Percentiles rank a stretch among this genome's conserved stretches.
phyloP scores from a whole-genome alignment of 441 rosid species.

The Monsonia emarginata region DNA sequence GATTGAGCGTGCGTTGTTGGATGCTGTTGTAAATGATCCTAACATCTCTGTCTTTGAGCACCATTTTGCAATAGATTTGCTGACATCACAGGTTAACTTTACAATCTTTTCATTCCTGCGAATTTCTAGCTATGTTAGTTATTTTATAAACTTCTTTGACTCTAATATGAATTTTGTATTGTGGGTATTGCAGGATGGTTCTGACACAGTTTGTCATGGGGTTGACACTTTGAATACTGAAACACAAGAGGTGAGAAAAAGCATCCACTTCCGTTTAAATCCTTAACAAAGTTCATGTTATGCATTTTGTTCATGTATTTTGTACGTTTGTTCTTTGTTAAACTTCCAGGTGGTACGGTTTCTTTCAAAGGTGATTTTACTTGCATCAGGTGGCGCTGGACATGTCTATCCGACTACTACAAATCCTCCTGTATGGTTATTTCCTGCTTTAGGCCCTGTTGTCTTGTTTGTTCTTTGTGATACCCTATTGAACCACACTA shows the following conservation, averaged over 20 bases:
- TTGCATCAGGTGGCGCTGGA: slow-evolving; percentile 98
- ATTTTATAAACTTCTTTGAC: neutral
- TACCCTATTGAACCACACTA: neutral
- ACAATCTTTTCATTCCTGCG: neutral
- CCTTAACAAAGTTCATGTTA: slow-evolving; percentile 8
- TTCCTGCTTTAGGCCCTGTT: neutral
- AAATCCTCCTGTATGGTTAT: slow-evolving; percentile 60
- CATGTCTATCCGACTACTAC: slow-evolving; percentile 91
- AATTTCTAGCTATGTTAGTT: neutral
- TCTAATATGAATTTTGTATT: slow-evolving; percentile 5
- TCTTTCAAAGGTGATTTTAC: slow-evolving; percentile 80
- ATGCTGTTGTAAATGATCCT: slow-evolving; percentile 70
- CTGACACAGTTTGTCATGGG: slow-evolving; percentile 69
- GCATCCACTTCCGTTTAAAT: neutral
- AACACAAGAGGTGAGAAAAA: slow-evolving; percentile 61
- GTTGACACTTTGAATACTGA: slow-evolving; percentile 76
- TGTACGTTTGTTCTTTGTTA: slow-evolving; percentile 6
- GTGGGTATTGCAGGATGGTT: slow-evolving; percentile 48
- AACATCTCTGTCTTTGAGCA: slow-evolving; percentile 69
- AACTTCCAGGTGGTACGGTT: slow-evolving; percentile 65
- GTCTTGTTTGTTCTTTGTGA: neutral
- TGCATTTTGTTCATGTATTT: neutral
- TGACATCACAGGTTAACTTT: slow-evolving; percentile 64
- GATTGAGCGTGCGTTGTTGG: slow-evolving; percentile 83
- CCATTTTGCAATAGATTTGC: slow-evolving; percentile 83